Evolutionary conservation across 2,329 filamentous ascomycete genomes (phyloP).

Genomic region (Fusarium anguioides): DNA sequence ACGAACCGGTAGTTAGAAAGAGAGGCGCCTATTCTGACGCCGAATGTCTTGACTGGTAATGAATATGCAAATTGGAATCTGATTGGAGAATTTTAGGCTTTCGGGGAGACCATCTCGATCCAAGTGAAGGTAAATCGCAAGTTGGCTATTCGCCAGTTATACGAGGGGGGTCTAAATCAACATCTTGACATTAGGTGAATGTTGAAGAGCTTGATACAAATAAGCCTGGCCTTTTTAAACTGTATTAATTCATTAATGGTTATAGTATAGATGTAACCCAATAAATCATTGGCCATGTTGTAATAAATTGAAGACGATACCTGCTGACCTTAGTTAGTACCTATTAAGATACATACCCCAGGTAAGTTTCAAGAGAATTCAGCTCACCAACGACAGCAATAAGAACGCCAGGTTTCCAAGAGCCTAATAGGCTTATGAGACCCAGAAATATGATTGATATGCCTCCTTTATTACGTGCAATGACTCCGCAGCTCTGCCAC

Average conservation of each 20-base stretch:
- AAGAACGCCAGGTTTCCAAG: neutral
- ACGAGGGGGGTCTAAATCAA: neutral
- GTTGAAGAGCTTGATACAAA: neutral
- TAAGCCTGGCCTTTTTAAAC: neutral
- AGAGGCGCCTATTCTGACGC: slow-evolving; percentile 6
- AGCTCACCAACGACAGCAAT: neutral
- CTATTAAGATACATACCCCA: too few species aligned
- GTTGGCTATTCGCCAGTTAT: neutral
- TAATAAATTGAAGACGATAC: neutral
- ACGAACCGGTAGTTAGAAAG: slow-evolving; percentile 22
- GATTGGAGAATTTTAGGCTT: neutral
- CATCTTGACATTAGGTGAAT: neutral
- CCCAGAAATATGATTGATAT: neutral
- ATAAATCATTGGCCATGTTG: neutral
- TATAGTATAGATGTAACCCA: neutral
- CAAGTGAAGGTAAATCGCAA: neutral
- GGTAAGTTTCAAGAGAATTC: neutral
- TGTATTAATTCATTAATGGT: neutral
- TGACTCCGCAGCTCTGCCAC: neutral
- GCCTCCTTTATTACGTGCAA: neutral
- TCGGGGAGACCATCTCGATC: neutral
- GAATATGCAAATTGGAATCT: neutral
- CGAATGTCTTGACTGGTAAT: neutral
- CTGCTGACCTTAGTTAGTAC: too few species aligned
- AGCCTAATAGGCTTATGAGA: neutral